These are phyloP conservation scores for Penicillium waksmanii DNA, from an alignment of 495 filamentous ascomycete species.

Conservation along the genomic window DNA sequence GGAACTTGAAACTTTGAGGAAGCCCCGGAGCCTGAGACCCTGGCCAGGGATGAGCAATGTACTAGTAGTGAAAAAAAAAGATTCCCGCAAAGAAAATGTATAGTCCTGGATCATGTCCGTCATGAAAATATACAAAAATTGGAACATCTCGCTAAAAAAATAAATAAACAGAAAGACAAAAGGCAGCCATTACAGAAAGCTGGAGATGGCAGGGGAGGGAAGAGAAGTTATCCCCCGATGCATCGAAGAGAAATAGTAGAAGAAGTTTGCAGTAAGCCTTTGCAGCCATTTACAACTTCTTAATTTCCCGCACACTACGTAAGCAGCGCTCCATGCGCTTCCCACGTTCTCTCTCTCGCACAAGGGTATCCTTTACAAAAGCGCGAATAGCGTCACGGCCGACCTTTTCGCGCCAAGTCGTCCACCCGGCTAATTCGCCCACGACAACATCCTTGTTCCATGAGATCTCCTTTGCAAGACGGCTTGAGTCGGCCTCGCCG, in stretches of 20 bases:
- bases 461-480: constrained; percentile 73
- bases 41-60: background rate
- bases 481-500: constrained; percentile 64
- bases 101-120: constrained; percentile 18
- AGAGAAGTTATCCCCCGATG: background rate
- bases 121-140: constrained; percentile 31
- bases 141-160: background rate
- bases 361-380: constrained; percentile 76
- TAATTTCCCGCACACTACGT: constrained; percentile 42
- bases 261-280: background rate
- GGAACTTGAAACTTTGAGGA: too few species aligned
- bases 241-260: constrained; percentile 2
- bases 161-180: constrained; percentile 2
- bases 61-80: background rate
- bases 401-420: constrained; percentile 80
- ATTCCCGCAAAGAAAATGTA: constrained; percentile 7
- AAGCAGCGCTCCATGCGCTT: constrained; percentile 74
- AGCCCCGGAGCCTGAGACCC: too few species aligned
- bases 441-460: constrained; percentile 96
- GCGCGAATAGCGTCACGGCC: constrained; percentile 73
- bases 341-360: constrained; percentile 75
- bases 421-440: constrained; percentile 88
- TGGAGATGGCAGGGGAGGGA: background rate
- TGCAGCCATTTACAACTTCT: background rate
- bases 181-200: background rate